Conservation (phyloP, 2,329 filamentous ascomycete genomes). For the Trichoderma guizhouense region DNA sequence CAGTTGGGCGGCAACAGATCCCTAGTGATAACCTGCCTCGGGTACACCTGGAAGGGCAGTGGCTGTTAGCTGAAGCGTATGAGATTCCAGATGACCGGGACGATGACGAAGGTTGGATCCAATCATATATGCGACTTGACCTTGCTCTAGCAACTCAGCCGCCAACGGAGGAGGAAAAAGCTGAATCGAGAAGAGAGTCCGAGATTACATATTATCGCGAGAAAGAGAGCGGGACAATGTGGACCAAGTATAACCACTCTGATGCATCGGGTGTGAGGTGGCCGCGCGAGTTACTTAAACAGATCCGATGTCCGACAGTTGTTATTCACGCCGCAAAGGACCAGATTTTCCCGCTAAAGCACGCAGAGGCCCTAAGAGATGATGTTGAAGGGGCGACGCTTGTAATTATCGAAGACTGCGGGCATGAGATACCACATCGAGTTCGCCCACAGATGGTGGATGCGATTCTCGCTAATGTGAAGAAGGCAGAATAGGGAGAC, state of each 20-base stretch:
- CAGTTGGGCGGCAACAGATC: background rate
- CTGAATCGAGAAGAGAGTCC: background rate
- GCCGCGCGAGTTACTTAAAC: background rate
- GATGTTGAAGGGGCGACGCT: background rate
- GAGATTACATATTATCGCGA: conserved; percentile 2
- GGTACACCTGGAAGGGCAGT: background rate
- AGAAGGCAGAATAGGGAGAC: background rate
- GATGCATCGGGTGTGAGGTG: background rate
- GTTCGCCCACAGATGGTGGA: background rate
- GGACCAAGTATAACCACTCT: conserved; percentile 5
- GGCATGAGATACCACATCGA: conserved; percentile 1
- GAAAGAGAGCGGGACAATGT: background rate
- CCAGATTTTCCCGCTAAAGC: background rate
- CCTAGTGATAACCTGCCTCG: background rate
- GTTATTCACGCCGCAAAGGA: background rate
- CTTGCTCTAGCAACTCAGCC: background rate
- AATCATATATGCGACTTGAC: background rate
- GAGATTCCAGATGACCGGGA: background rate
- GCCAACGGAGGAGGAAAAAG: background rate
- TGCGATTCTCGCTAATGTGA: background rate
- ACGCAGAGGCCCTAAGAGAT: background rate
- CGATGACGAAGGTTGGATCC: background rate
- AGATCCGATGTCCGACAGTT: background rate
- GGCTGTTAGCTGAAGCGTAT: background rate
- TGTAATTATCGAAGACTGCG: background rate